Base-by-base conservation (phyloP, 441 rosid species). In the Caryocar brasiliense region DNA sequence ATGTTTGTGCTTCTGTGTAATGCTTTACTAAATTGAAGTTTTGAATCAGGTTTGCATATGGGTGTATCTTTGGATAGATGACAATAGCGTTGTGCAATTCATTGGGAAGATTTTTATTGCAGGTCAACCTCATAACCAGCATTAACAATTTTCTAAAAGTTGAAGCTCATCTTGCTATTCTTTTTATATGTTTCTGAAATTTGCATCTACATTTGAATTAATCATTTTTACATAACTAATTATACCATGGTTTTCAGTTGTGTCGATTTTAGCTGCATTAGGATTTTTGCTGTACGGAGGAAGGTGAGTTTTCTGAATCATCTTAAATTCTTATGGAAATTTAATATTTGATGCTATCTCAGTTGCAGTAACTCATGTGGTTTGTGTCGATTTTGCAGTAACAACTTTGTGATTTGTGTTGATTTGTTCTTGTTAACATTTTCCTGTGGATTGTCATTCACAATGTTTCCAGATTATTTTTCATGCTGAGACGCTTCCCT, bases 401-500 rank as follows among this genome's bases (percentile, higher is more conserved):
- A n/a, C n/a, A n/a, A n/a, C 35, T 14, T 21, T 49, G 11, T 49
- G 14, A 21, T 15, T 25, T 7, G 4, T 36, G 17, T 37, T 38
- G 12, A 5, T n/a, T 56, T 3, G 1, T n/a, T n/a, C n/a, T n/a
- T n/a, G n/a, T n/a, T n/a, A n/a, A n/a, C n/a, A n/a, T n/a, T n/a
- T n/a, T n/a, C n/a, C n/a, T n/a, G n/a, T n/a, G n/a, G n/a, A n/a
- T n/a, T n/a, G n/a, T n/a, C n/a, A n/a, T n/a, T n/a, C n/a, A n/a
- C 14, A 6, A 17, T 40, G 32, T 22, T 56, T 65, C 40, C 64
- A 90, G 95, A 54, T 74, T 90, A 64, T 86, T 84, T 68, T 55
- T 80, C 73, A 86, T 90, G 97, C 75, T 86, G 55, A 80, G 80
- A 63, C 75, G 86, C 30, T 86, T 86, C 68, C 95, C 97, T 6